Evolutionary conservation across 371 early-diverging fungal species (phyloP), one percentile per base, ranked within the genome.

Genomic region (Mucor lusitanicus): DNA sequence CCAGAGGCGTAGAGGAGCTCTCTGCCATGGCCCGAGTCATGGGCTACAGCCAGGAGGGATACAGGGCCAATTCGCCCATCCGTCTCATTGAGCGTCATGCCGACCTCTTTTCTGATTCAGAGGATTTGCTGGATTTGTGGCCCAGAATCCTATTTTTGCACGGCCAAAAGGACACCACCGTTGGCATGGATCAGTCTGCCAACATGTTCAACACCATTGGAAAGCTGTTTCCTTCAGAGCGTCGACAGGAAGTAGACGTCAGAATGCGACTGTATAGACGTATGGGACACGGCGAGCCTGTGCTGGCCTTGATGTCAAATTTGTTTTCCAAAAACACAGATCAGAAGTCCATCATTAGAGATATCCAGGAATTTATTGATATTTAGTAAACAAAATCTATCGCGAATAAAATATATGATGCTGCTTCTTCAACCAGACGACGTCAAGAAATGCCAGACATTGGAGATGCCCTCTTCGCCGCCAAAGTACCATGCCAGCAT

Each of bases 11-110:
- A 1, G 94, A 93, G 61, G 83, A 91, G 44, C 70, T 93, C 13
- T 91, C 91, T 17, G 87, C 86, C 30, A 91, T 93, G 92, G 73
- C 82, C 5, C 77, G 93, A 21, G 87, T 82, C 6, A 90, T 92
- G 90, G 90, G 90, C 23, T 68, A 58, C 2, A 65, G 65, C 0
- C 19, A 61, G 3, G 74, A 81, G 32, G 69, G 71, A 4, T 81
- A 75, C 28, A 50, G 37, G 2, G 28, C 46, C 13, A 78, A 84
- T 33, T 84, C 84, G 28, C 84, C 84, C 3, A 53, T 76, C n/a
- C 60, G 74, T 55, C 55, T 78, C 5, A 72, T 84, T n/a, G 69
- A 71, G 44, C 19, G 40, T 1, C 56, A 77, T 25, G 63, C 46
- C 23, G 55, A 64, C 2, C n/a, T 81, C 13, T 79, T 84, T 71